Base-by-base conservation (phyloP, 345 rosid species). In the Euphorbia tirucalli region DNA sequence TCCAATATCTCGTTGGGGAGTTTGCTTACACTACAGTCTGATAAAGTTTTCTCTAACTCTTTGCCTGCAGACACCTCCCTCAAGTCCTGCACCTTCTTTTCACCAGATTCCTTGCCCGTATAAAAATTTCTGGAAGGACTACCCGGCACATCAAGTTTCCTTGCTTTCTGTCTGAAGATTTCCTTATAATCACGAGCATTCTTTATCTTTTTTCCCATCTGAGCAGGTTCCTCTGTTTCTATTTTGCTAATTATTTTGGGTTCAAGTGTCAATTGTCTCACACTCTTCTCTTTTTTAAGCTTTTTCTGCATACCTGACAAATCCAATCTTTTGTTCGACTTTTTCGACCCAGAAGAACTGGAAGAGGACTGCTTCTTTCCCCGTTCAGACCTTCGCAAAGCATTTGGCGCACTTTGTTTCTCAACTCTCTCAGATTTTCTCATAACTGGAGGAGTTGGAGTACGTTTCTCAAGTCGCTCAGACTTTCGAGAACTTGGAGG, bases 311-410 rank as follows among this genome's bases (percentile, higher is more conserved):
- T 39, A 68, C 41, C 68, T 21, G 65, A 54, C 50, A 82, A 74
- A 24, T 59, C 75, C 24, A 62, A 56, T 57, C 72, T 82, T 72
- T 63, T 76, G 30, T 71, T 77, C 35, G 84, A 71, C 63, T 78
- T 68, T 75, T 79, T 86, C 1, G 84, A 83, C 48, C 44, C 62
- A 52, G 73, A 48, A 68, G 77, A 54, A 69, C 57, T 74, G 5
- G 84, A 80, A 19, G 78, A 75, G 16, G 77, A 54, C 46, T 72
- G 79, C 65, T 67, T 84, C 81, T 85, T 86, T 61, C 85, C 82
- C 84, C 86, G 85, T 74, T 71, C 74, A 1, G 90, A 82, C 82
- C 92, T 85, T 79, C 84, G 84, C 78, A 86, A 70, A 48, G 91
- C 80, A 80, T 79, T 75, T 2, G 70, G 49, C 0, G 61, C 44